Conservation (phyloP, 2,329 filamentous ascomycete species). For the Claviceps citrina region DNA sequence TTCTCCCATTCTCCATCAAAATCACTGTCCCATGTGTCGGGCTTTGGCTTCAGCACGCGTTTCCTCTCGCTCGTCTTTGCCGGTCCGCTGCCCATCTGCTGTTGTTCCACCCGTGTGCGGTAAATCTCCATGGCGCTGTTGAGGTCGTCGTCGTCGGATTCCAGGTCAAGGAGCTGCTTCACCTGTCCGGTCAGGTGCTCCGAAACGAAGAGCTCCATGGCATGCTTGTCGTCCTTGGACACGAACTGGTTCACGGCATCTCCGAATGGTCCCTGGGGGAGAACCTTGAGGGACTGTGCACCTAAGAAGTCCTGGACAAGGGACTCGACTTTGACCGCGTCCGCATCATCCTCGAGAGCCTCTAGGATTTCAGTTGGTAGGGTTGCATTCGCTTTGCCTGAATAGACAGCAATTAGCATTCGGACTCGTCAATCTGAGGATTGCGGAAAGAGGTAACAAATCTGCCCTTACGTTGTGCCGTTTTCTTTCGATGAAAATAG, state of each 20-base stretch:
- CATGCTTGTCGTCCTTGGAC: constrained; percentile 86
- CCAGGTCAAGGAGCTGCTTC: constrained; percentile 50
- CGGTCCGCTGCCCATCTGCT: constrained; percentile 50
- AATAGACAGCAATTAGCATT: neutral
- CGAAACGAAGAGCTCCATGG: constrained; percentile 67
- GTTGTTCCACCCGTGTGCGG: constrained; percentile 51
- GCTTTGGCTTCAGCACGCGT: constrained; percentile 52
- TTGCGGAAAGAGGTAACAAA: too few species aligned
- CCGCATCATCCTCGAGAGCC: constrained; percentile 31
- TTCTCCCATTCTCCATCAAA: constrained; percentile 76
- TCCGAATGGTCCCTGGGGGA: constrained; percentile 83
- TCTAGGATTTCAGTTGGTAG: constrained; percentile 50
- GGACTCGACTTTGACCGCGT: constrained; percentile 74
- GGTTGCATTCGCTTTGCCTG: constrained; percentile 22
- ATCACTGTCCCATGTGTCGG: constrained; percentile 76
- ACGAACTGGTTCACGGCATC: constrained; percentile 90
- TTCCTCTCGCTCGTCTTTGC: constrained; percentile 27
- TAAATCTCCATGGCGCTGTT: constrained; percentile 60
- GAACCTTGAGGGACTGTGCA: constrained; percentile 77
- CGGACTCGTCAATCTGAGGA: too few species aligned
- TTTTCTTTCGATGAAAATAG: constrained; percentile 82
- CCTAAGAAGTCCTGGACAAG: constrained; percentile 77
- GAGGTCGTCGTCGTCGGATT: constrained; percentile 50
- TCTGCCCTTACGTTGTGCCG: constrained; percentile 27
- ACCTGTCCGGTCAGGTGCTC: constrained; percentile 58